A percentile compares a stretch with the other conserved stretches of the same genome.
Evolutionary conservation across 2,329 filamentous ascomycete species (phyloP).

Genomic region (Intubia oerlemansii): DNA sequence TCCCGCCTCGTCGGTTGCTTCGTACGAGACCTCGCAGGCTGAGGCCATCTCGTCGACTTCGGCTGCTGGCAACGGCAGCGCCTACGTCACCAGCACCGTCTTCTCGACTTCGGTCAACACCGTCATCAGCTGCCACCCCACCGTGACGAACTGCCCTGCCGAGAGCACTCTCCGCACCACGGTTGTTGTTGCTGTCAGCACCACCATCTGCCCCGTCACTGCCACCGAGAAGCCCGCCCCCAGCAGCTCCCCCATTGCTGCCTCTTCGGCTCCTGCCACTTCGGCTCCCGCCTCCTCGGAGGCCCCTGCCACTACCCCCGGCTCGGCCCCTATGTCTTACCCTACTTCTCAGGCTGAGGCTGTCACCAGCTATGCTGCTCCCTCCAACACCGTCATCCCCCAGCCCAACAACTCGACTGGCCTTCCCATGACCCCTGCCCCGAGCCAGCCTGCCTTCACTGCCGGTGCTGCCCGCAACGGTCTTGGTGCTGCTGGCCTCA

Average conservation of each 20-base stretch:
- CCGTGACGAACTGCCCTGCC: constrained; percentile 18
- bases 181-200: constrained; percentile 17
- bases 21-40: no score
- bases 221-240: constrained; percentile 6
- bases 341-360: no score
- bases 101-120: no score
- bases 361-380: neutral
- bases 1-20: no score
- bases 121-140: constrained; percentile 16
- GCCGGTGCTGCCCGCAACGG: no score
- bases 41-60: no score
- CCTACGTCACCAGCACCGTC: constrained; percentile 18
- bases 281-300: no score
- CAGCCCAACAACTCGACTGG: neutral
- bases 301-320: no score
- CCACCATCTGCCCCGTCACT: constrained; percentile 23
- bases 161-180: constrained; percentile 15
- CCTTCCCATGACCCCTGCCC: neutral
- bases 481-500: no score
- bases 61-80: constrained; percentile 16
- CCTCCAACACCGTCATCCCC: neutral
- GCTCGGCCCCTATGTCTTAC: no score
- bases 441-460: no score
- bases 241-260: neutral
- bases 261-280: neutral